Evolutionary conservation across 2,329 filamentous ascomycete species (phyloP).

Genomic region (Onygenales sp.): DNA sequence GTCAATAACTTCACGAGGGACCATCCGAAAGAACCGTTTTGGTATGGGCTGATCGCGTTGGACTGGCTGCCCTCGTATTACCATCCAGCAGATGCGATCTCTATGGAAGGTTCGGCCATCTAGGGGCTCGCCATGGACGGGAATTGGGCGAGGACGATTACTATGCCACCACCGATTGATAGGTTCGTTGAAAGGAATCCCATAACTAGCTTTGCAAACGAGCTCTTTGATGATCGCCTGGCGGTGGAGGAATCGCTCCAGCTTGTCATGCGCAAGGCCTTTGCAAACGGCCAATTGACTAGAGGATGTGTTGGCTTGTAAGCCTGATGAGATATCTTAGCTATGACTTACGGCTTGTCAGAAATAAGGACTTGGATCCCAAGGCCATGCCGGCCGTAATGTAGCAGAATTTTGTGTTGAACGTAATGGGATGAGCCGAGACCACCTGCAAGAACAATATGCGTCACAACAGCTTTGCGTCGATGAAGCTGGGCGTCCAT

Average conservation of each 20-base stretch:
- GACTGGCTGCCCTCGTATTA: too few species aligned
- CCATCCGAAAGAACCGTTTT: too few species aligned
- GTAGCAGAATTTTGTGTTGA: slow-evolving; percentile 22
- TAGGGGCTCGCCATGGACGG: too few species aligned
- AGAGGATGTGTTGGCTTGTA: background rate
- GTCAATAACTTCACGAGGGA: too few species aligned
- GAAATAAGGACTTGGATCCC: background rate
- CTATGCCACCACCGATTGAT: background rate
- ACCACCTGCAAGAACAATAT: slow-evolving; percentile 34
- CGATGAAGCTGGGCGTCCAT: background rate
- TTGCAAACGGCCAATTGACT: background rate
- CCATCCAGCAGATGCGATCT: too few species aligned
- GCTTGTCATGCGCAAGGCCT: background rate
- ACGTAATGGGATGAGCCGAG: slow-evolving; percentile 35
- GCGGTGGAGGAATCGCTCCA: background rate
- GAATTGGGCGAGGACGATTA: too few species aligned
- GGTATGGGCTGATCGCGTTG: too few species aligned
- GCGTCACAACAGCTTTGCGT: slow-evolving; percentile 11
- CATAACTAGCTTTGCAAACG: background rate
- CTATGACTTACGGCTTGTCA: background rate
- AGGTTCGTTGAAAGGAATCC: background rate
- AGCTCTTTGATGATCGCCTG: background rate
- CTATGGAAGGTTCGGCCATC: too few species aligned
- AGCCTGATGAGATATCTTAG: background rate
- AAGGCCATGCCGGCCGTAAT: background rate